Evolutionary conservation across 2,329 filamentous ascomycete species (phyloP).

Genomic region (Fusarium mexicanum): DNA sequence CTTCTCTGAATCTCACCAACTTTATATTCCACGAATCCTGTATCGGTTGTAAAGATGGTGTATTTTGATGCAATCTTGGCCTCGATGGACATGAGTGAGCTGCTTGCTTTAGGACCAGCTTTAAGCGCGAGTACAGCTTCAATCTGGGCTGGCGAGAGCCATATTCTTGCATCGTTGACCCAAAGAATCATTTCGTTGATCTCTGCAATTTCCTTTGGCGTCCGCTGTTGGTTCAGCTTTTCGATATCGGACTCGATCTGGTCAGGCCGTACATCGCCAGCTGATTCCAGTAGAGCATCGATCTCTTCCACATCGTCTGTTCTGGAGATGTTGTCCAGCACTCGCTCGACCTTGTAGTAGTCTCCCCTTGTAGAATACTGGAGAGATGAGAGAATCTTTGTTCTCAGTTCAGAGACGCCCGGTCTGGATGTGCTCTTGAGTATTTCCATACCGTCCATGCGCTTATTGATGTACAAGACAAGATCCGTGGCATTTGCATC

Average conservation of each 20-base stretch:
- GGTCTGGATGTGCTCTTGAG: neutral
- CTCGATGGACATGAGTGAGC: neutral
- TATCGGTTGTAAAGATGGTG: neutral
- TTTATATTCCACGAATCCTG: rapidly evolving
- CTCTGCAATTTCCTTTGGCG: neutral
- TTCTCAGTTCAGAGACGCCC: neutral
- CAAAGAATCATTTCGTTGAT: neutral
- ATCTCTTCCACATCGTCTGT: neutral
- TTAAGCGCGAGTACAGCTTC: neutral
- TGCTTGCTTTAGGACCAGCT: neutral
- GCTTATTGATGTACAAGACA: neutral
- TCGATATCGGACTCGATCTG: neutral
- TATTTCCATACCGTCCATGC: neutral
- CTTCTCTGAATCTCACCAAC: neutral
- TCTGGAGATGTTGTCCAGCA: neutral
- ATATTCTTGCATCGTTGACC: neutral
- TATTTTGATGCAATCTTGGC: neutral
- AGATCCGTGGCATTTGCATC: neutral
- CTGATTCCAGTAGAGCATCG: neutral
- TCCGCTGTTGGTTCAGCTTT: neutral
- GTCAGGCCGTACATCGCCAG: neutral
- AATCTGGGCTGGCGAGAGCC: neutral
- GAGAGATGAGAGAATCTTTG: neutral
- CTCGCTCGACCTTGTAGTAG: neutral
- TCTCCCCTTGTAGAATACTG: neutral